These are phyloP conservation scores for Sclerotinia minor DNA, from an alignment of 2,329 filamentous ascomycete species.

Conservation along the genomic window DNA sequence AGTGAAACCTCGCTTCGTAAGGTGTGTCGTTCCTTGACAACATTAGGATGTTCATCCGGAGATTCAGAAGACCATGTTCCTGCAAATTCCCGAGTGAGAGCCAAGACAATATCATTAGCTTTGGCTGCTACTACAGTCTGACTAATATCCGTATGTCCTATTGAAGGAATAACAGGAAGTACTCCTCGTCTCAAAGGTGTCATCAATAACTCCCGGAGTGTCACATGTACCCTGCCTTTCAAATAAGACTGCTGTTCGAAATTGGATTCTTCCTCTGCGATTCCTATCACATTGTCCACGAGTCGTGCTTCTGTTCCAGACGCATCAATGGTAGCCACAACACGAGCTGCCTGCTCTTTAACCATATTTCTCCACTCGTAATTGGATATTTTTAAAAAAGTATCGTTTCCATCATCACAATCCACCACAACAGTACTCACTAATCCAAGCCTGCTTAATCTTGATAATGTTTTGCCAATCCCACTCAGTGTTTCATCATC, in stretches of 20 bases:
- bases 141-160: conserved; percentile 57
- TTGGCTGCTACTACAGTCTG: conserved; percentile 51
- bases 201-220: conserved; percentile 57
- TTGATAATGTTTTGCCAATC: conserved; percentile 79
- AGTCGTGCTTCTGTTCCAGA: conserved; percentile 69
- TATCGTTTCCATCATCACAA: conserved; percentile 49
- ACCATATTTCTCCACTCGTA: conserved; percentile 47
- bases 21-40: conserved; percentile 44
- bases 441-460: conserved; percentile 79
- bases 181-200: conserved; percentile 66
- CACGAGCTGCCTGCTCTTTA: conserved; percentile 66
- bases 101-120: conserved; percentile 68
- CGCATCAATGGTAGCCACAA: conserved; percentile 73
- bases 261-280: conserved; percentile 31
- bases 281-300: conserved; percentile 55
- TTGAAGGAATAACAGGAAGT: conserved; percentile 67
- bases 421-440: conserved; percentile 82
- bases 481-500: conserved; percentile 69
- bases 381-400: conserved; percentile 29
- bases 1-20: conserved; percentile 60
- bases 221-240: conserved; percentile 42
- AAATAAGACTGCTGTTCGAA: conserved; percentile 19
- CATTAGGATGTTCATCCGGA: conserved; percentile 46
- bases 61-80: conserved; percentile 54
- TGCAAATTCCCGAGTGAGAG: conserved; percentile 73